These are phyloP conservation scores for Schizophyllum amplum DNA, from an alignment of 1,284 basidiomycete species.

Conservation along the genomic window DNA sequence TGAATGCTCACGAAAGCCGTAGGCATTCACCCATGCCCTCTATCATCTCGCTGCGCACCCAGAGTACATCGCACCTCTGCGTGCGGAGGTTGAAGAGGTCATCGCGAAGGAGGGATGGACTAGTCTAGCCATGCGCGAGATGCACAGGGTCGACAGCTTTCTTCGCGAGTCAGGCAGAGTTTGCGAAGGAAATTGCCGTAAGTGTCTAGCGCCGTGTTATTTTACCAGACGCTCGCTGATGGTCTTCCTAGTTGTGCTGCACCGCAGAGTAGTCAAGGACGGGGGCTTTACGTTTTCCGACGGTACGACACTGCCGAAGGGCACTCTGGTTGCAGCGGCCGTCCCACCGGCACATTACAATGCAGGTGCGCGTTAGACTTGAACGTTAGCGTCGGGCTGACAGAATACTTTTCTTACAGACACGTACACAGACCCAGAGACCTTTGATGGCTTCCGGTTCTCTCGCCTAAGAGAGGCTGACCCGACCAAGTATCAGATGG, in stretches of 20 bases:
- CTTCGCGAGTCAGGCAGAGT: slow-evolving; percentile 25
- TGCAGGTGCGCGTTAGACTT: slow-evolving; percentile 1
- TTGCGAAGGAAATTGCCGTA: slow-evolving; percentile 1
- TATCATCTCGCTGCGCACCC: slow-evolving; percentile 30
- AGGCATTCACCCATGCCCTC: slow-evolving; percentile 27
- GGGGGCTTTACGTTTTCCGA: slow-evolving; percentile 19
- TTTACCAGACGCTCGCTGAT: background rate
- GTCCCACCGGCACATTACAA: slow-evolving; percentile 10
- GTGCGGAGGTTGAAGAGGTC: slow-evolving; percentile 28
- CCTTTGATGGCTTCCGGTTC: slow-evolving; percentile 9
- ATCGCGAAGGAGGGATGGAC: slow-evolving; percentile 28
- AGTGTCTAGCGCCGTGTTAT: background rate
- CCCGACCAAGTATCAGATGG: slow-evolving; percentile 12
- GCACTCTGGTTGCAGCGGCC: slow-evolving; percentile 9
- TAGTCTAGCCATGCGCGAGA: slow-evolving; percentile 23
- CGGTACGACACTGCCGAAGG: slow-evolving; percentile 18
- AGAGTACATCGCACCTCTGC: slow-evolving; percentile 24
- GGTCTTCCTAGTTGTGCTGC: slow-evolving; percentile 12
- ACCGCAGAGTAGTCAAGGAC: slow-evolving; percentile 15
- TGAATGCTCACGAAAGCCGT: background rate
- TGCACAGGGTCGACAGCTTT: slow-evolving; percentile 34
- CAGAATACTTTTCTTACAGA: background rate
- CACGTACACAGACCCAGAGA: slow-evolving; percentile 6
- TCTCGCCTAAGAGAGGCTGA: background rate
- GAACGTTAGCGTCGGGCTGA: background rate